Percentiles rank a stretch among this genome's conserved stretches.
Evolutionary conservation across 2,329 filamentous ascomycete species (phyloP).

Genomic region (Curvularia verruculosa): DNA sequence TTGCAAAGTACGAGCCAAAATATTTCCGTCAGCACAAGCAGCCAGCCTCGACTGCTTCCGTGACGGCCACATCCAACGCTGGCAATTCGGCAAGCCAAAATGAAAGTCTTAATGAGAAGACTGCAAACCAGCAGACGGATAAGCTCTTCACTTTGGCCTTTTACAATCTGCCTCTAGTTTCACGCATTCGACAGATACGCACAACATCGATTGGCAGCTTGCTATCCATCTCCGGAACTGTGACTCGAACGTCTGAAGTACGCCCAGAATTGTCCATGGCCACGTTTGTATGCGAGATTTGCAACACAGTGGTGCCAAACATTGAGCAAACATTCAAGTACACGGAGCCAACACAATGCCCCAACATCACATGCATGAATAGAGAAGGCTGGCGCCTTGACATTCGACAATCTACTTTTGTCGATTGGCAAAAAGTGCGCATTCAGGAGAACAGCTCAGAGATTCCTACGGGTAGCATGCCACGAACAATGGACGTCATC

Average conservation of each 20-base stretch:
- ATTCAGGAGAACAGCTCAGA: conserved; percentile 98
- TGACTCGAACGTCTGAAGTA: conserved; percentile 95
- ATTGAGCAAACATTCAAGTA: conserved; percentile 98
- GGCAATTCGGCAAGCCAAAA: conserved; percentile 64
- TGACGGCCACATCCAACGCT: conserved; percentile 68
- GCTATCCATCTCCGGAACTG: conserved; percentile 93
- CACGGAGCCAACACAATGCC: conserved; percentile 94
- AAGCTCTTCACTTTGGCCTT: conserved; percentile 93
- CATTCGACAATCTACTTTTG: conserved; percentile 94
- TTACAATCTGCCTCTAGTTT: conserved; percentile 89
- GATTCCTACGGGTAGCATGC: conserved; percentile 98
- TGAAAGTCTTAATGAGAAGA: conserved; percentile 69
- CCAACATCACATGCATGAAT: conserved; percentile 86
- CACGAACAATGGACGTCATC: conserved; percentile 95
- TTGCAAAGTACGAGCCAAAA: conserved; percentile 89
- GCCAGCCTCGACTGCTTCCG: conserved; percentile 74
- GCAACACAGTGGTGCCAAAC: conserved; percentile 82
- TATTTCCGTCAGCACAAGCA: conserved; percentile 95
- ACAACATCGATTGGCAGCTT: conserved; percentile 91
- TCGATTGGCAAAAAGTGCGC: conserved; percentile 98
- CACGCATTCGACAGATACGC: conserved; percentile 81
- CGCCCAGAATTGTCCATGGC: conserved; percentile 89
- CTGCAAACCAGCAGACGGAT: conserved; percentile 92
- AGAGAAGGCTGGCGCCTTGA: conserved; percentile 94
- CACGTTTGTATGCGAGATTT: conserved; percentile 90